These are phyloP conservation scores for Citeromyces nyonsensis DNA, from an alignment of 805 yeast genomes.

Conservation along the genomic window DNA sequence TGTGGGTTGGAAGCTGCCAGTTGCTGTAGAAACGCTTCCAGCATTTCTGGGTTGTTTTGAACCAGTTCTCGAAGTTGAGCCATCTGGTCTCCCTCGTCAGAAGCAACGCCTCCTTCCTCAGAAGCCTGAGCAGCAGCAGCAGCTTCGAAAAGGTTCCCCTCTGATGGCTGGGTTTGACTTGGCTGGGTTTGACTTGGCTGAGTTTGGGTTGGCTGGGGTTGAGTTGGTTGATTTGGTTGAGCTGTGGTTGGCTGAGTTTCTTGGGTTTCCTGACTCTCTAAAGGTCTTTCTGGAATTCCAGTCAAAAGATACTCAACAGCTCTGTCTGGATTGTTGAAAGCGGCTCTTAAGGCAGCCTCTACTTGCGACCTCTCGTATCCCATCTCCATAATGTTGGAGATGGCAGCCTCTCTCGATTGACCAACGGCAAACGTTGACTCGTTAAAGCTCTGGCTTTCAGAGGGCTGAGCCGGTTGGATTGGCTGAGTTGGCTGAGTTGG, in stretches of 20 bases:
- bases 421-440: constrained; percentile 66
- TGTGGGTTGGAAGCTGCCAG: constrained; percentile 75
- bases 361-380: constrained; percentile 85
- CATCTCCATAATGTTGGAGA: constrained; percentile 83
- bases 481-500: constrained; percentile 12
- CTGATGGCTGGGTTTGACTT: constrained; percentile 18
- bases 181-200: constrained; percentile 18
- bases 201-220: too few relatives aligned
- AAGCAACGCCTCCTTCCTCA: constrained; percentile 9
- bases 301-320: constrained; percentile 91
- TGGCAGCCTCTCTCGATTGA: constrained; percentile 59
- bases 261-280: constrained; percentile 5
- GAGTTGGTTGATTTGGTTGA: constrained; percentile 20
- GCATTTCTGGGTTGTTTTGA: constrained; percentile 75
- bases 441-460: constrained; percentile 10
- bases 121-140: constrained; percentile 22
- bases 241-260: constrained; percentile 6
- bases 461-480: constrained; percentile 8
- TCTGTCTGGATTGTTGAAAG: constrained; percentile 93
- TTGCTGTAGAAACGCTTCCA: constrained; percentile 74
- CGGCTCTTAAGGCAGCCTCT: constrained; percentile 84
- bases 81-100: constrained; percentile 20
- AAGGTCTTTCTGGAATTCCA: constrained; percentile 64
- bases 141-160: constrained; percentile 38
- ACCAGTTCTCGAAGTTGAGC: constrained; percentile 61